phyloP scores from a whole-genome alignment of 1,139 yeast genomes.

The Spathaspora sp. region DNA sequence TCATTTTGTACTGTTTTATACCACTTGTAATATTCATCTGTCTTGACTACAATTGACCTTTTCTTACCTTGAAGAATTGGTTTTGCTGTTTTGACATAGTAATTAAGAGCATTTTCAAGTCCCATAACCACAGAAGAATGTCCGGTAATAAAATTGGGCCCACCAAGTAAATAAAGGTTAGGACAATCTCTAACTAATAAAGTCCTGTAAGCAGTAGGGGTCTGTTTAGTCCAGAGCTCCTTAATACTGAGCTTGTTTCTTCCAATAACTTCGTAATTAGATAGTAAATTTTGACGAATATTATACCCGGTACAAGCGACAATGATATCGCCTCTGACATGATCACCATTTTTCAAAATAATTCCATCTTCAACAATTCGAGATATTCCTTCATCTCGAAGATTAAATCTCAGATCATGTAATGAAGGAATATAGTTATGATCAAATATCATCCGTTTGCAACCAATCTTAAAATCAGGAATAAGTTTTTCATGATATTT shows the following conservation, averaged over 20 bases:
- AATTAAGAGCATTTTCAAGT: constrained; percentile 36
- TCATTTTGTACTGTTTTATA: constrained; percentile 26
- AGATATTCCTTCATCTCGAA: constrained; percentile 25
- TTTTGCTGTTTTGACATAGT: constrained; percentile 23
- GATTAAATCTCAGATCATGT: constrained; percentile 30
- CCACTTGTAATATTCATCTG: constrained; percentile 39
- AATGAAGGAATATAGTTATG: constrained; percentile 35
- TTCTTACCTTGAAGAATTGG: constrained; percentile 30
- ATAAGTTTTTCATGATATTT: constrained; percentile 32
- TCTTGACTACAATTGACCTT: constrained; percentile 32
- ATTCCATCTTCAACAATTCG: constrained; percentile 30
- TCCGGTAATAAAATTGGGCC: constrained; percentile 47
- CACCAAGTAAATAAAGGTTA: constrained; percentile 36
- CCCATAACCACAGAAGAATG: constrained; percentile 45
- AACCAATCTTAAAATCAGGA: constrained; percentile 44
- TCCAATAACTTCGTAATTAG: constrained; percentile 25
- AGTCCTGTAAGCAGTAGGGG: constrained; percentile 40
- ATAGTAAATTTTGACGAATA: constrained; percentile 17
- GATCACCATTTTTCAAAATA: constrained; percentile 30
- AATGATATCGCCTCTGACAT: constrained; percentile 37
- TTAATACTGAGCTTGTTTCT: constrained; percentile 23
- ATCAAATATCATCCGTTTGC: constrained; percentile 44
- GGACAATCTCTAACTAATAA: constrained; percentile 34
- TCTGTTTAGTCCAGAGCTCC: constrained; percentile 29
- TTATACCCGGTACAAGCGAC: constrained; percentile 49